phyloP scores from a whole-genome alignment of 352 stramenopile genomes.

The Hyaloperonospora arabidopsidis region DNA sequence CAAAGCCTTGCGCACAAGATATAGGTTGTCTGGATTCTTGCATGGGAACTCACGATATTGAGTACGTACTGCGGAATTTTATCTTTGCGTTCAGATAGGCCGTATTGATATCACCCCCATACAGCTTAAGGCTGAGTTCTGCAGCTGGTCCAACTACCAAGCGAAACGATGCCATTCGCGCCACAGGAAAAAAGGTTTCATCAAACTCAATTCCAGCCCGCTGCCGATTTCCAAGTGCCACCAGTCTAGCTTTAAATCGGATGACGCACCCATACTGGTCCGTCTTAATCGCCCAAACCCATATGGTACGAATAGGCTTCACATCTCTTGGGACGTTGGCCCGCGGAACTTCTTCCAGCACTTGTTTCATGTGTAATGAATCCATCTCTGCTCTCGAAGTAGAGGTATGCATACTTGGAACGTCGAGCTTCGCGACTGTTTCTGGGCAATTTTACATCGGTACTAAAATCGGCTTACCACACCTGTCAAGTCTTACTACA shows the following conservation, averaged over 20 bases:
- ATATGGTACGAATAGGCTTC: not conserved
- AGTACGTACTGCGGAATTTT: constrained; percentile 6
- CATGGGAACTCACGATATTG: not conserved
- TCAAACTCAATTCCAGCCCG: constrained; percentile 3
- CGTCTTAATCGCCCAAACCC: not conserved
- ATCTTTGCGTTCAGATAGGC: constrained; percentile 5
- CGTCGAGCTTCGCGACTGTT: no score
- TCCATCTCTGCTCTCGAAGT: no score
- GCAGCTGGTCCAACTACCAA: not conserved
- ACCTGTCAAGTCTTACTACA: no score
- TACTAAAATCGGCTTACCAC: no score
- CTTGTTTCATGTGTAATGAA: no score
- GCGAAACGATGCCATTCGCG: constrained; percentile 3
- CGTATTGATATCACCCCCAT: constrained; percentile 6
- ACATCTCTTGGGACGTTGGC: no score
- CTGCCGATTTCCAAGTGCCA: constrained; percentile 6
- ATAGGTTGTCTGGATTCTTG: not conserved
- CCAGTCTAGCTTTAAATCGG: not conserved
- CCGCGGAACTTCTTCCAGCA: no score
- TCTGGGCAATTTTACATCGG: no score
- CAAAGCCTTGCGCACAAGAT: not conserved
- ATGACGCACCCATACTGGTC: constrained; percentile 1
- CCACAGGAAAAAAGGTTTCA: not conserved
- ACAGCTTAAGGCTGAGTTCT: not conserved
- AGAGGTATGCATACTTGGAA: no score